Base-by-base conservation (phyloP, 768 basidiomycete genomes). In the Leucosporidium yakuticum region DNA sequence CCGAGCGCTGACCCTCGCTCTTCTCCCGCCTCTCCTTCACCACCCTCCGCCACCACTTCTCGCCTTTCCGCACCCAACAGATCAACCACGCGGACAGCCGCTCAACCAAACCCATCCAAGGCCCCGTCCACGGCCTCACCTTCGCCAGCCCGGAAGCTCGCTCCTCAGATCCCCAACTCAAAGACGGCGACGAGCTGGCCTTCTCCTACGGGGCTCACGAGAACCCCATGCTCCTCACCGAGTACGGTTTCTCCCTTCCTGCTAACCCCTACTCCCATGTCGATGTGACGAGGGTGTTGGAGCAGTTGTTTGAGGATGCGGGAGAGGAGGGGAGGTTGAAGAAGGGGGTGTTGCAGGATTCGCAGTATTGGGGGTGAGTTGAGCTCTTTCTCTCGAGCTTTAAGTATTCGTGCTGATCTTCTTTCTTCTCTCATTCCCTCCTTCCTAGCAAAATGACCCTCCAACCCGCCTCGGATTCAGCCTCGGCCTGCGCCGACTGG, bases 311-410 rank as follows among this genome's bases (percentile, higher is more conserved):
- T 63, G 75, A 81, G 4, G 67, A 77, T 9, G 62, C 79, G 78
- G 80, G 82, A 70, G 59, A 69, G 50, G 55, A 83, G 11, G 83
- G 83, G 23, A 70, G 62, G 74, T 79, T 77, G 77, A 84, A 89
- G 78, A 83, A 82, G 73, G 79, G 81, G 7, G 73, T 83, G 0
- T 81, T 98, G 48, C 75, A 82, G 55, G 78, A 80, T 1, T 83
- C 87, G 73, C 85, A 85, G 4, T 97, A 95, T 77, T 95, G 91
- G 90, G 87, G 88, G 94, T 95, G 77, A 69, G 71, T 72, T 76
- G 7, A 63, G 56, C 69, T 76, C 4, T 21, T 55, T 27, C 51
- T 65, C 29, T 68, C 59, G n/a, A 39, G 27, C 20, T 23, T 12
- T n/a, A 34, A 34, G 14, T 34, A 44, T 17, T 39, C 39, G 39